phyloP scores from a whole-genome alignment of 306 rosid species.

The Hippophae rhamnoides region DNA sequence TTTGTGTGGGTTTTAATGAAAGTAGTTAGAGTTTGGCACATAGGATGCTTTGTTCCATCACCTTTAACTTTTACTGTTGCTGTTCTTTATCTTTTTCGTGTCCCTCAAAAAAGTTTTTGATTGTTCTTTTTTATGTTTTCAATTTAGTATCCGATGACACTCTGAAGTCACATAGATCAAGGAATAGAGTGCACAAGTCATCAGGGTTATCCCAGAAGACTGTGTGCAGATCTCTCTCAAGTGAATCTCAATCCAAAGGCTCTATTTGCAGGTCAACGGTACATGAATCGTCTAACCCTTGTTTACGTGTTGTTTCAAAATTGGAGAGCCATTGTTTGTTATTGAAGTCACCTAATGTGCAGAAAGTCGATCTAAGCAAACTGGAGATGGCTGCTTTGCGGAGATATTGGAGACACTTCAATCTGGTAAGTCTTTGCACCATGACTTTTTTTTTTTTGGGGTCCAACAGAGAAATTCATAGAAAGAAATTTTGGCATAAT shows the following conservation, averaged over 20 bases:
- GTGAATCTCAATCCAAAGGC: constrained; percentile 84
- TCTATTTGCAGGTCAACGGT: constrained; percentile 83
- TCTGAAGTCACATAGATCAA: constrained; percentile 79
- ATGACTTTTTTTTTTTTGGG: too few species aligned
- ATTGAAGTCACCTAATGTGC: constrained; percentile 14
- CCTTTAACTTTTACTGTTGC: constrained; percentile 43
- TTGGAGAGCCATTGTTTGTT: background rate
- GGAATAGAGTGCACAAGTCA: constrained; percentile 79
- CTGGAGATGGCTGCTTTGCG: constrained; percentile 89
- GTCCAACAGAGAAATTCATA: constrained; percentile 2
- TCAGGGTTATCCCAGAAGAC: constrained; percentile 83
- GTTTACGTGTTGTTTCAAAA: background rate
- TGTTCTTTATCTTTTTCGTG: constrained; percentile 33
- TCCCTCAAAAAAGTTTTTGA: constrained; percentile 27
- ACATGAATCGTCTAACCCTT: constrained; percentile 10
- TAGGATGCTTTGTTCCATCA: constrained; percentile 64
- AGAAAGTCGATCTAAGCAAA: constrained; percentile 89
- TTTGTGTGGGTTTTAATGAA: background rate
- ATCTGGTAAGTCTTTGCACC: constrained; percentile 51
- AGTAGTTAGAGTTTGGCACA: constrained; percentile 39
- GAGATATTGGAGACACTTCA: constrained; percentile 97
- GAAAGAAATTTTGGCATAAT: constrained; percentile 7
- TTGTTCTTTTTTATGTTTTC: constrained; percentile 25
- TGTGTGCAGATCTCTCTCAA: constrained; percentile 79
- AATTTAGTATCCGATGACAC: constrained; percentile 80